Base-by-base conservation (phyloP, 2,329 filamentous ascomycete species). In the Exophiala oligosperma region DNA sequence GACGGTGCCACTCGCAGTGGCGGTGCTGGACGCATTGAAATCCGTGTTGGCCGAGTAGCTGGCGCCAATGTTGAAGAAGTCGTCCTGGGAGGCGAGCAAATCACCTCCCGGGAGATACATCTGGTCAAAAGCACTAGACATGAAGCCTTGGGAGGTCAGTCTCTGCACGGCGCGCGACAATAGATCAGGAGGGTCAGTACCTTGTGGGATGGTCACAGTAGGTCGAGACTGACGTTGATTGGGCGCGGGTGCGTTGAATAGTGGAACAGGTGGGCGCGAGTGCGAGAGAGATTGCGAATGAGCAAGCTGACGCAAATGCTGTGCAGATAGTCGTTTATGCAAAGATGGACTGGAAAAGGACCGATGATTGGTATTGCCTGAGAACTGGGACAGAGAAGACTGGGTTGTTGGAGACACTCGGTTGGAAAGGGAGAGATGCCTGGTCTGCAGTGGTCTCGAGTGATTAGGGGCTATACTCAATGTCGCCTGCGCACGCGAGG, bases 1-100 rank as follows among this genome's bases (percentile, higher is more conserved):
- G 60, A 95, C 83, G 48, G 90, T 94, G 66, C 80, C 81, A 59
- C 57, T 43, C 17, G 40, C 52, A 46, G 59, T 59, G 56, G 40
- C 56, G 37, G 52, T 44, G 40, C 46, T 58, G n/a, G 49, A 38
- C 49, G 54, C 56, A 29, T 51, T 55, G 51, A 56, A 55, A 46
- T 59, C 44, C 29, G 41, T 52, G 14, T 43, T 4, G 38, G 54
- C 38, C 24, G 59, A 60, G 56, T 62, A 62, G 49, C 46, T 52
- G 40, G 56, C 44, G 38, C 59, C 53, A 43, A 67, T 29, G 14
- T 58, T 44, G 44, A 64, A 51, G 52, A 64, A 60, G 3, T 60
- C 59, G 44, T 67, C 64, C 44, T 56, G 54, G 52, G 65, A 64
- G 57, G 62, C 44, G 64, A 57, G 46, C 47, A 57, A 52, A 35